Percentiles rank a stretch among this genome's conserved stretches.
Evolutionary conservation across 2,329 filamentous ascomycete species (phyloP).

Genomic region (Plenodomus biglobosus): DNA sequence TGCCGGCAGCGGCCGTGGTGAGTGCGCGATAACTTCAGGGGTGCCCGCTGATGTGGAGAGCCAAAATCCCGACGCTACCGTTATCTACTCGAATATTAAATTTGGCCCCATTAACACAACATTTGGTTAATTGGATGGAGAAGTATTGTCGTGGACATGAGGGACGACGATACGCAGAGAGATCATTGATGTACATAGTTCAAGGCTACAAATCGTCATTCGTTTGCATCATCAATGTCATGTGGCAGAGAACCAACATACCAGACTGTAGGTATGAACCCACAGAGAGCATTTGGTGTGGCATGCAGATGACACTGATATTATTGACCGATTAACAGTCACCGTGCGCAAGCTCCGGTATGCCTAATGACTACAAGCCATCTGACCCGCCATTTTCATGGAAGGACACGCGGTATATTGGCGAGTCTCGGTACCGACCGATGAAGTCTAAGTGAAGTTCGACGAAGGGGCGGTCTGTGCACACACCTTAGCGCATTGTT

Average conservation of each 20-base stretch:
- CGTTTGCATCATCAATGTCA: background rate
- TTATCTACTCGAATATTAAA: slow-evolving; percentile 35
- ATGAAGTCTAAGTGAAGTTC: background rate
- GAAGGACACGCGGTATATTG: too few species aligned
- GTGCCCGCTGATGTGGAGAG: slow-evolving; percentile 34
- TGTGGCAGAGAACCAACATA: too few species aligned
- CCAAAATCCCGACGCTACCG: slow-evolving; percentile 21
- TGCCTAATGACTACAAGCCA: too few species aligned
- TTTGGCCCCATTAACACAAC: slow-evolving; percentile 36
- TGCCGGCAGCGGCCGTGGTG: slow-evolving; percentile 38
- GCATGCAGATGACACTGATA: too few species aligned
- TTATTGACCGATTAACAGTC: too few species aligned
- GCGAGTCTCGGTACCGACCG: too few species aligned
- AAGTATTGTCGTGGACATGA: background rate
- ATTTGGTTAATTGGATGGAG: slow-evolving; percentile 14
- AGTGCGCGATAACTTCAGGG: slow-evolving; percentile 28
- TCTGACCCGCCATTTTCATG: too few species aligned
- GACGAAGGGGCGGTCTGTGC: background rate
- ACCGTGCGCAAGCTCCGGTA: too few species aligned
- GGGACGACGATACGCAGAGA: background rate
- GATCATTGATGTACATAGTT: background rate
- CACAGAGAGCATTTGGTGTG: too few species aligned
- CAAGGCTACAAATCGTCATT: background rate
- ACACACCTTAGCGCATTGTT: background rate
- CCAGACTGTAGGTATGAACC: too few species aligned